phyloP scores from a whole-genome alignment of 352 stramenopile genomes.

The Plasmopara muralis region DNA sequence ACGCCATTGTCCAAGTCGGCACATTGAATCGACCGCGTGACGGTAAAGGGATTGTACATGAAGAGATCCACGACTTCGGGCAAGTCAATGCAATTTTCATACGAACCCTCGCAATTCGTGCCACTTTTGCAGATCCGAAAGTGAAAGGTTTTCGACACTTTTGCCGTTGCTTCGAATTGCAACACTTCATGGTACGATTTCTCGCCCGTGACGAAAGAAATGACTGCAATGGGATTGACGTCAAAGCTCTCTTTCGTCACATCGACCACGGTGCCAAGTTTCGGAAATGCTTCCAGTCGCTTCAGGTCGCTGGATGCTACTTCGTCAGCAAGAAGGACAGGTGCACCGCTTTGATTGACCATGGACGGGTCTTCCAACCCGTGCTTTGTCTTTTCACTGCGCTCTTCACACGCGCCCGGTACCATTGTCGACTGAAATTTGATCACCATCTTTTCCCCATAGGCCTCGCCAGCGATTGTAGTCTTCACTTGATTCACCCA shows the following conservation, averaged over 20 bases:
- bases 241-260: conserved; percentile 7
- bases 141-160: conserved; percentile 33
- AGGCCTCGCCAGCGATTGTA: conserved; percentile 4
- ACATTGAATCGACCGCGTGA: conserved; percentile 35
- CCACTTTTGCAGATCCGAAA: conserved; percentile 29
- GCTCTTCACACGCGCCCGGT: conserved; percentile 31
- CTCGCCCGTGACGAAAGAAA: conserved; percentile 37
- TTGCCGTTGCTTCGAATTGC: conserved; percentile 18
- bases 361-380: conserved; percentile 13
- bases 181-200: conserved; percentile 32
- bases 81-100: conserved; percentile 33
- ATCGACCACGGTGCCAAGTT: conserved; percentile 27
- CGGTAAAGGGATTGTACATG: conserved; percentile 57
- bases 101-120: conserved; percentile 13
- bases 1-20: conserved; percentile 28
- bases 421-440: conserved; percentile 41
- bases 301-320: conserved; percentile 22
- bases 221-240: conserved; percentile 24
- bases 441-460: conserved; percentile 1
- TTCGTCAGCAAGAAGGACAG: conserved; percentile 11
- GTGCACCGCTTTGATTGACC: conserved; percentile 7
- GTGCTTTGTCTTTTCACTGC: conserved; percentile 21
- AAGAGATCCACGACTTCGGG: conserved; percentile 37
- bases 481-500: conserved; percentile 38
- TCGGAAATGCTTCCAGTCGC: conserved; percentile 31